phyloP scores from a whole-genome alignment of 2,329 filamentous ascomycete genomes.

The Neopestalotiopsis clavispora region DNA sequence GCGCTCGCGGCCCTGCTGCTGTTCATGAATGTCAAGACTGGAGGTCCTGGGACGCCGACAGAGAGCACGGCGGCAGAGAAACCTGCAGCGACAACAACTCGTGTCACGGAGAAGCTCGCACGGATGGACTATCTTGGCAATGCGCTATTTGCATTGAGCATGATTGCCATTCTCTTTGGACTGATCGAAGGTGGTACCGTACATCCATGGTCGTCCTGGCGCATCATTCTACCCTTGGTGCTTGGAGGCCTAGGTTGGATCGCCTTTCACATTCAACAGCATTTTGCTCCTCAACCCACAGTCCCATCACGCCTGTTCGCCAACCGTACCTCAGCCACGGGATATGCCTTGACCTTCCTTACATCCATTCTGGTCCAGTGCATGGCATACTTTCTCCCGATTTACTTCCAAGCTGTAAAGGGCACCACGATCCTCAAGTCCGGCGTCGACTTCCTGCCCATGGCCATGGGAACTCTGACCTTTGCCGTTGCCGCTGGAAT shows the following conservation, averaged over 20 bases:
- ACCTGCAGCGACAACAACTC: background rate
- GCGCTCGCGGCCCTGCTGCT: background rate
- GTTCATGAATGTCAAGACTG: background rate
- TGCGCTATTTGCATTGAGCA: background rate
- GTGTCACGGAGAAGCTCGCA: background rate
- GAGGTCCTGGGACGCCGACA: background rate
- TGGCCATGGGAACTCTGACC: slow-evolving; percentile 20
- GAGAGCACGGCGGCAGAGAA: background rate
- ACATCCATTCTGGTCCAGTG: slow-evolving; percentile 40
- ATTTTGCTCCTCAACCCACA: background rate
- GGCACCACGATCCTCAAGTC: slow-evolving; percentile 29
- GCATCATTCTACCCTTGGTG: background rate
- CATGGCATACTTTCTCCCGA: slow-evolving; percentile 44
- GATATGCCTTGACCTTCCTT: slow-evolving; percentile 39
- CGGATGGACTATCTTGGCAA: background rate
- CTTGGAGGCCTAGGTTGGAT: background rate
- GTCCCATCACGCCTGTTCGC: slow-evolving; percentile 6
- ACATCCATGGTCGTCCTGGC: background rate
- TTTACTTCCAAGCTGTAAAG: slow-evolving; percentile 50
- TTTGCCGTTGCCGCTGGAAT: slow-evolving; percentile 28
- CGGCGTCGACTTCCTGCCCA: slow-evolving; percentile 35
- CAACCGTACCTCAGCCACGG: slow-evolving; percentile 41
- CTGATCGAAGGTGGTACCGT: background rate
- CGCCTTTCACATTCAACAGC: slow-evolving; percentile 6
- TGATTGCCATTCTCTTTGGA: background rate